phyloP scores from a whole-genome alignment of 2,329 filamentous ascomycete species.

The Calonectria pseudoreteaudii region DNA sequence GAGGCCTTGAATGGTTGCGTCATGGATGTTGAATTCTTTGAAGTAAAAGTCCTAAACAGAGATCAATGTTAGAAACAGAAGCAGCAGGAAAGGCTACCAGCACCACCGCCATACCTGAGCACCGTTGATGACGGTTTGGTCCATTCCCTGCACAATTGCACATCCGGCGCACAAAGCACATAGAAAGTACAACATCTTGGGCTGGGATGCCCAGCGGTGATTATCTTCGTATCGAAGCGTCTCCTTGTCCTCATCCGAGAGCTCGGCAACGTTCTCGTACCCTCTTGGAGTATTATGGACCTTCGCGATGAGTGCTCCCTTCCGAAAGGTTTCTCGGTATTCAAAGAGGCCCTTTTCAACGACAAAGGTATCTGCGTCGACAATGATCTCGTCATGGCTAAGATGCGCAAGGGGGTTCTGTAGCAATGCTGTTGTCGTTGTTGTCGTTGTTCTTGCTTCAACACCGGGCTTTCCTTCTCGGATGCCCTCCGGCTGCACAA shows the following conservation, averaged over 20 bases:
- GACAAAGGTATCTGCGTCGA: constrained; percentile 33
- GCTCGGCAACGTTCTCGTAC: constrained; percentile 43
- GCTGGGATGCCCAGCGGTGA: constrained; percentile 66
- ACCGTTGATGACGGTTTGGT: constrained; percentile 71
- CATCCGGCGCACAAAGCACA: constrained; percentile 64
- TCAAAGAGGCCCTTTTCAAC: constrained; percentile 55
- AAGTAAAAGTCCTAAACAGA: constrained; percentile 49
- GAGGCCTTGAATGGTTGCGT: constrained; percentile 56
- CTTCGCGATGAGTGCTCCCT: constrained; percentile 51
- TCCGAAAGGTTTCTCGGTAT: constrained; percentile 53
- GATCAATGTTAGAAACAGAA: constrained; percentile 17
- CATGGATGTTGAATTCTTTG: constrained; percentile 48
- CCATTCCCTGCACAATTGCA: constrained; percentile 71
- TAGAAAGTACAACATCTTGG: constrained; percentile 54
- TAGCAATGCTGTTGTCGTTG: constrained; percentile 20
- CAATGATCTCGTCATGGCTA: constrained; percentile 31
- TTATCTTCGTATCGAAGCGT: constrained; percentile 56
- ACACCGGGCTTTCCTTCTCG: neutral
- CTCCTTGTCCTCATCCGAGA: constrained; percentile 50
- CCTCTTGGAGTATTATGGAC: constrained; percentile 36
- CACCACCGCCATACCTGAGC: constrained; percentile 49
- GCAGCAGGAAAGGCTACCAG: neutral
- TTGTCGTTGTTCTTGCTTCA: neutral
- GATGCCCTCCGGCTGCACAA: neutral
- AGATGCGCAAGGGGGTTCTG: constrained; percentile 39